Base-by-base conservation (phyloP, 176 grass and related monocot genomes). In the Oryza australiensis region DNA sequence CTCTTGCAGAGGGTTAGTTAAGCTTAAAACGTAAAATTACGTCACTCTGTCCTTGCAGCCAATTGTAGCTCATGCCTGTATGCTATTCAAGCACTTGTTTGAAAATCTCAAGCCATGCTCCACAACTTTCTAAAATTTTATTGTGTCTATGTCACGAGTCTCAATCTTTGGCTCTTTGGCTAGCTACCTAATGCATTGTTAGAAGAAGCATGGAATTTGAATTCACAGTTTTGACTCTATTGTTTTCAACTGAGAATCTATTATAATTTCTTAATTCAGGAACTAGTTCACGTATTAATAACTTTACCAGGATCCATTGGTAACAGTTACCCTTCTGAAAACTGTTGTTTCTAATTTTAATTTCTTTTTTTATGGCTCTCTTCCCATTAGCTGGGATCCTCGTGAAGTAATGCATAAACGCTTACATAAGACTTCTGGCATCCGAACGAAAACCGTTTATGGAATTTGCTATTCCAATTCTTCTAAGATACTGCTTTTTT, bases 261-360 rank as follows among this genome's bases (percentile, higher is more conserved):
- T 22, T 48, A 49, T 51, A 48, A 49, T 63, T 13, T 65, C 30
- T 79, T 73, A 49, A 46, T 68, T 66, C 64, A 79, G 64, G 76
- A 11, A 69, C 23, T 32, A 68, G 26, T 53, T 53, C 43, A 48
- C 26, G 26, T 41, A 10, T 13, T 37, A 86, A 29, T n/a, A 80
- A 40, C 37, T 53, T 66, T 14, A 9, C 59, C 13, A 57, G 7
- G 24, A 73, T 80, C 63, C 28, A 35, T 80, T 24, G 23, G 18
- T 33, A 33, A 32, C 35, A 64, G 2, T 1, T 46, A 32, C 38
- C 42, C 62, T n/a, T 45, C 37, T 42, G 27, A 30, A 48, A 32
- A 32, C 3, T 78, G 13, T 9, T 0, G 5, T 66, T 66, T 43
- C 18, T 13, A 40, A 79, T 22, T 23, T n/a, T 23, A 79, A 26